Evolutionary conservation across 805 yeast genomes (phyloP).

Genomic region (Starmera amethionina): DNA sequence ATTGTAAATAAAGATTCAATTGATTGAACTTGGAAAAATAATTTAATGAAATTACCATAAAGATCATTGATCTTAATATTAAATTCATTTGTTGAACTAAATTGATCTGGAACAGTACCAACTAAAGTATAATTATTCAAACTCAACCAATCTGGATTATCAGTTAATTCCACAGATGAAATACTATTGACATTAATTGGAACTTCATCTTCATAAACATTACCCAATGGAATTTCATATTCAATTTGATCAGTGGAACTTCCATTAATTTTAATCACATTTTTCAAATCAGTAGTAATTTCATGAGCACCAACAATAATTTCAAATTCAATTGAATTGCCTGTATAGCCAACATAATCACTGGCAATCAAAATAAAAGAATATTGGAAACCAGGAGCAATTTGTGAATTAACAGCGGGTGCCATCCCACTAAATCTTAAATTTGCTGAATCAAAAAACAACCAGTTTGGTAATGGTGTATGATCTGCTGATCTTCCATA

Average conservation of each 20-base stretch:
- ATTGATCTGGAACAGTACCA: conserved; percentile 47
- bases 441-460: conserved; percentile 49
- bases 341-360: conserved; percentile 66
- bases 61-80: conserved; percentile 48
- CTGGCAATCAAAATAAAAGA: conserved; percentile 69
- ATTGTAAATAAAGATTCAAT: conserved; percentile 47
- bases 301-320: conserved; percentile 84
- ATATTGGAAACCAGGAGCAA: conserved; percentile 78
- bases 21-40: conserved; percentile 49
- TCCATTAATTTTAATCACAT: conserved; percentile 52
- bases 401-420: conserved; percentile 73
- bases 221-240: conserved; percentile 50
- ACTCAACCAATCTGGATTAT: conserved; percentile 53
- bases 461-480: conserved; percentile 89
- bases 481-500: conserved; percentile 77
- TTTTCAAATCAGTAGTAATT: conserved; percentile 55
- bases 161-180: conserved; percentile 35
- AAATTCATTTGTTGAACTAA: conserved; percentile 31
- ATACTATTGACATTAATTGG: conserved; percentile 41
- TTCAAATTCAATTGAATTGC: conserved; percentile 58
- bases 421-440: conserved; percentile 79
- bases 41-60: conserved; percentile 47
- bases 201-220: conserved; percentile 55
- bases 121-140: conserved; percentile 34
- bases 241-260: conserved; percentile 48